A percentile compares a stretch with the other conserved stretches of the same genome.
Evolutionary conservation across 805 yeast species (phyloP).

Genomic region (Teunomyces stri): DNA sequence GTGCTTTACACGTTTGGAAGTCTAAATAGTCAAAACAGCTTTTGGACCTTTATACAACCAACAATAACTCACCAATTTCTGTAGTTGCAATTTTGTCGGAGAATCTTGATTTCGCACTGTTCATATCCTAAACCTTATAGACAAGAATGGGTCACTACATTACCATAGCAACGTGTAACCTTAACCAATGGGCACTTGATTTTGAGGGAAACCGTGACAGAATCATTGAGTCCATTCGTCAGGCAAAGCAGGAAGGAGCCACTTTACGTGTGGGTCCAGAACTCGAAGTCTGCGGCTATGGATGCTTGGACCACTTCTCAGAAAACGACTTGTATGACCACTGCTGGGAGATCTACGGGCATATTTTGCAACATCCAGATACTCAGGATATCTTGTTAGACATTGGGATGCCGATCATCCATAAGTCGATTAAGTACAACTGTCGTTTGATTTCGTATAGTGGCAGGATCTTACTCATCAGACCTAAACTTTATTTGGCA

Average conservation of each 20-base stretch:
- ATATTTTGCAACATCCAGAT: slow-evolving; percentile 63
- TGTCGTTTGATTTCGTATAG: slow-evolving; percentile 83
- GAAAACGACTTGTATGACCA: slow-evolving; percentile 88
- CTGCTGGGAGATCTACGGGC: slow-evolving; percentile 91
- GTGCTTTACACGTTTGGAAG: too few relatives aligned
- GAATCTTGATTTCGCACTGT: background rate
- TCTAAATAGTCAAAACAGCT: too few relatives aligned
- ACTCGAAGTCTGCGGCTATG: slow-evolving; percentile 90
- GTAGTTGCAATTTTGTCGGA: background rate
- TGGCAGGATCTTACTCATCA: slow-evolving; percentile 74
- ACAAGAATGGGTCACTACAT: slow-evolving; percentile 75
- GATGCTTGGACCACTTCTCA: slow-evolving; percentile 89
- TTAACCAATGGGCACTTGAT: slow-evolving; percentile 98
- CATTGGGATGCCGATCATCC: slow-evolving; percentile 92
- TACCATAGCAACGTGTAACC: slow-evolving; percentile 88
- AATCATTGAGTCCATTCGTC: slow-evolving; percentile 72
- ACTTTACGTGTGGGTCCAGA: slow-evolving; percentile 94
- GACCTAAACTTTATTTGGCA: slow-evolving; percentile 92
- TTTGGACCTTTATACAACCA: too few relatives aligned
- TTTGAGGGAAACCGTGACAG: slow-evolving; percentile 96
- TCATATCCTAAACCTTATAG: background rate
- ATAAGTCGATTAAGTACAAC: slow-evolving; percentile 84
- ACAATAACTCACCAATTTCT: too few relatives aligned
- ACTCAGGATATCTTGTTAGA: slow-evolving; percentile 80
- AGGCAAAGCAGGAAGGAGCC: slow-evolving; percentile 77